These are phyloP conservation scores for Ophioceras dolichostomum DNA, from an alignment of 2,329 filamentous ascomycete species.

Conservation along the genomic window DNA sequence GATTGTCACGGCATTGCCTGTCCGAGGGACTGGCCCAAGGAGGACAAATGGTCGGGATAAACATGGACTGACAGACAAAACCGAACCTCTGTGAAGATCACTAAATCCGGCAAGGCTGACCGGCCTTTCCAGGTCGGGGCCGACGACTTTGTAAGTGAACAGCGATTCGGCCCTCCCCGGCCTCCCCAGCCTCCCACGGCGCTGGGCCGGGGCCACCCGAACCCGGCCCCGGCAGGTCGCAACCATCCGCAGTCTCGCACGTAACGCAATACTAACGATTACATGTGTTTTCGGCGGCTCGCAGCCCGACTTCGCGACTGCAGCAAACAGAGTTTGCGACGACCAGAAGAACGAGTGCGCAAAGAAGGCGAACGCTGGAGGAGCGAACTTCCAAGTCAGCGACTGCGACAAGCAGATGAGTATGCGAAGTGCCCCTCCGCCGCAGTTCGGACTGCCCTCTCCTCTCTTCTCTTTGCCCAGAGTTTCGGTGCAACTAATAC, in stretches of 20 bases:
- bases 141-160: constrained; percentile 31
- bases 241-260: no score
- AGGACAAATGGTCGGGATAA: no score
- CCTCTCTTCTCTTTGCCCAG: no score
- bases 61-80: no score
- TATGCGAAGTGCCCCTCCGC: constrained; percentile 8
- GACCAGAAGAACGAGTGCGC: constrained; percentile 36
- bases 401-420: constrained; percentile 33
- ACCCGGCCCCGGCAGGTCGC: no score
- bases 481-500: no score
- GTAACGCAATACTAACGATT: constrained; percentile 1
- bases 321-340: constrained; percentile 31
- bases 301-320: constrained; percentile 28
- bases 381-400: constrained; percentile 20
- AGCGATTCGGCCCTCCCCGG: no score
- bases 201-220: no score
- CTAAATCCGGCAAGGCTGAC: constrained; percentile 23
- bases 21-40: no score
- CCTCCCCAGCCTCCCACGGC: no score
- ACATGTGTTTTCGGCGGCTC: constrained; percentile 1
- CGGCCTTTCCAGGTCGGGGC: constrained; percentile 29
- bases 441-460: background rate
- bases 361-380: constrained; percentile 24
- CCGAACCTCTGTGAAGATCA: constrained; percentile 24
- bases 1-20: no score